Evolutionary conservation across 192 early-diverging fungal species (phyloP), one percentile per base, ranked within the genome.

Genomic region (Coemansia sp.): DNA sequence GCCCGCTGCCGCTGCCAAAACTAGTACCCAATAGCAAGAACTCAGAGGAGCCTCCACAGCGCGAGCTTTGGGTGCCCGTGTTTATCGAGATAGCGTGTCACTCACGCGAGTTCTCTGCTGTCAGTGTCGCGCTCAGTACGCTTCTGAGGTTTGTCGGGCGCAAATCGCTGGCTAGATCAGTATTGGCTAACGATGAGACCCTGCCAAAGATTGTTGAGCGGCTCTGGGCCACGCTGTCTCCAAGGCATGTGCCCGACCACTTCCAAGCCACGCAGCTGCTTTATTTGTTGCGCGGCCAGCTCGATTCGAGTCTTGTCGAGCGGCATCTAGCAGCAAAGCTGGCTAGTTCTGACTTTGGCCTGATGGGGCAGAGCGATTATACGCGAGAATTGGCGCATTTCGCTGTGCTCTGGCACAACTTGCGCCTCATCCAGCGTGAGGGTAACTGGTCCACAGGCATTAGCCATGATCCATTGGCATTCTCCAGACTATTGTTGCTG

Each of bases 401-500:
- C 20, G 58, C 70, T 0, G 67, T 69, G 39, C 69, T 81, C n/a
- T 81, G 78, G 78, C 68, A 62, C 63, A 64, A 68, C 46, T 23
- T 81, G 63, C 66, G 69, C 3, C 21, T 61, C 10, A 60, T 70
- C n/a, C 71, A 70, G 40, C 37, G 63, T 7, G 59, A 60, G 33
- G 39, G 18, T 26, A 31, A 37, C 11, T 66, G 39, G 39, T 10
- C 26, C 62, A 34, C 51, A 2, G 46, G 18, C 14, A 40, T 31
- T 9, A 31, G 9, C 7, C 59, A 63, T 37, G 71, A 77, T 13
- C 59, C 69, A 0, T 51, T 84, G 34, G 74, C 82, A 1, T 95
- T 95, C 71, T 81, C 88, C 1, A 74, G 92, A 55, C 87, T 90
- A 3, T 84, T 94, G 79, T 89, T 94, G 63, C 62, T 96, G 8